phyloP scores from a whole-genome alignment of 2,329 filamentous ascomycete species.

The Tolypocladium tundrense region DNA sequence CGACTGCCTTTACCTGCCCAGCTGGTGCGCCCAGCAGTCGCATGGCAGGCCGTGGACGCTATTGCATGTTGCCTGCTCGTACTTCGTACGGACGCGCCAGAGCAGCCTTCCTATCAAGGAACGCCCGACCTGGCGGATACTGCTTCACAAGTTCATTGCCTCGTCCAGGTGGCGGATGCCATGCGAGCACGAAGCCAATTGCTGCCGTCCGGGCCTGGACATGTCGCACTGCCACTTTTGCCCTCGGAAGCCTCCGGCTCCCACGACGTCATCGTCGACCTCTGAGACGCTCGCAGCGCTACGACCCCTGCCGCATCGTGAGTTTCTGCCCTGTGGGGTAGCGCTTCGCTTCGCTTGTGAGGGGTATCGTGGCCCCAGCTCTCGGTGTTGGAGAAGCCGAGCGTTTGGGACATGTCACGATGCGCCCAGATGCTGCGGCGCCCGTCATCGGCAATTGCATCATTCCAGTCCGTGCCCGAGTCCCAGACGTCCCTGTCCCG shows the following conservation, averaged over 20 bases:
- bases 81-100: background rate
- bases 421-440: background rate
- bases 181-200: background rate
- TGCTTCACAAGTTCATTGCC: background rate
- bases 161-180: background rate
- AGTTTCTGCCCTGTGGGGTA: background rate
- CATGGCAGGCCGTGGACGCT: background rate
- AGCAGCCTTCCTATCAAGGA: background rate
- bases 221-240: background rate
- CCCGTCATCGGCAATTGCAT: background rate
- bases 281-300: background rate
- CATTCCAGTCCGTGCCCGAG: background rate
- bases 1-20: background rate
- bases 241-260: background rate
- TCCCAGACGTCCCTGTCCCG: background rate
- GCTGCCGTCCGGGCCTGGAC: background rate
- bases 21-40: background rate
- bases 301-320: conserved; percentile 1
- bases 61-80: background rate
- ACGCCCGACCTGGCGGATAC: background rate
- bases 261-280: background rate
- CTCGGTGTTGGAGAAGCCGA: background rate
- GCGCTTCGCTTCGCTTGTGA: background rate
- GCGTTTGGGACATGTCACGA: background rate
- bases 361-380: background rate